A percentile compares a stretch with the other conserved stretches of the same genome.
phyloP scores from a whole-genome alignment of 352 stramenopile species.

The Phytophthora podocarpi region DNA sequence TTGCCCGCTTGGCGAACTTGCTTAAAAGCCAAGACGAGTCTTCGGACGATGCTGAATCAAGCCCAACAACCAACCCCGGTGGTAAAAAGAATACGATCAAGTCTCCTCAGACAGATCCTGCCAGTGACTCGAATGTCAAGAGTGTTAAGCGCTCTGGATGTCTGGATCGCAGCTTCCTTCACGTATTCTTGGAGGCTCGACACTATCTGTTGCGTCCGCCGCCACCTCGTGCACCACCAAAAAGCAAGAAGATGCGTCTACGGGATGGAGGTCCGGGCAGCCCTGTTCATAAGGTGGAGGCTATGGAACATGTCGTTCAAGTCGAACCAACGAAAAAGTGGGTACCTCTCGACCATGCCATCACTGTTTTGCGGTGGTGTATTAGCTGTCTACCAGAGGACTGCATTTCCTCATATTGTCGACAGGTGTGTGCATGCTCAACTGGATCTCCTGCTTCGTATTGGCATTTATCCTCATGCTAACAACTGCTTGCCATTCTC shows the following conservation, averaged over 20 bases:
- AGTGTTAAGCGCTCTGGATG: slow-evolving; percentile 28
- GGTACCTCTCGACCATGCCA: slow-evolving; percentile 68
- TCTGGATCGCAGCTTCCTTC: slow-evolving; percentile 67
- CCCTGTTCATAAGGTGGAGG: neutral
- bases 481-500: neutral
- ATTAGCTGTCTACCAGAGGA: slow-evolving; percentile 65
- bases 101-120: neutral
- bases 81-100: slow-evolving; percentile 18
- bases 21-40: slow-evolving; percentile 32
- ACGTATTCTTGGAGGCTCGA: slow-evolving; percentile 65
- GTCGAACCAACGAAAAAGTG: slow-evolving; percentile 57
- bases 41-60: slow-evolving; percentile 1
- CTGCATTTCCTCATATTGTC: slow-evolving; percentile 56
- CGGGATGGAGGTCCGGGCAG: neutral
- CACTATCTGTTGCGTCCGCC: slow-evolving; percentile 47
- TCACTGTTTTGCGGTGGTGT: slow-evolving; percentile 67
- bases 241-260: slow-evolving; percentile 9
- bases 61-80: neutral
- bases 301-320: slow-evolving; percentile 53
- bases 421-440: slow-evolving; percentile 40
- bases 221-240: slow-evolving; percentile 15
- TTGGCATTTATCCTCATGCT: neutral
- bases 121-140: slow-evolving; percentile 2
- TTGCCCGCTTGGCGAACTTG: slow-evolving; percentile 68
- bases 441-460: too few species aligned